Base-by-base conservation (phyloP, 1,139 yeast genomes). In the Pichia sp. region DNA sequence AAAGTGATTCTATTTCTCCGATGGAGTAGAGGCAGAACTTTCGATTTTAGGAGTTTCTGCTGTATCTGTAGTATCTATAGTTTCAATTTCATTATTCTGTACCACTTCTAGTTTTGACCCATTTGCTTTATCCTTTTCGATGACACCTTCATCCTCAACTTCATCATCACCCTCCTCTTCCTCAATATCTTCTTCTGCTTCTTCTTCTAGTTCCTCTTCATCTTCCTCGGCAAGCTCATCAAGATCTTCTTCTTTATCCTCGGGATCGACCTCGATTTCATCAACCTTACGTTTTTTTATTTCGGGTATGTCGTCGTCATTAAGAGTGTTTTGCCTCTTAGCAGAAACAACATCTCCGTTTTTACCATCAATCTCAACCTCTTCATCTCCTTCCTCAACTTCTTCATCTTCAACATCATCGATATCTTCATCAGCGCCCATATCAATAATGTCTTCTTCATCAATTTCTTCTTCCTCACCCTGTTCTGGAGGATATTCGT, bases 401-500 rank as follows among this genome's bases (percentile, higher is more conserved):
- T 51, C 66, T 5, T 58, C 69, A 21, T 54, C 67, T 2, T 55
- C 67, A 17, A 60, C 69, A 21, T 52, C 69, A 14, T 54, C 47
- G 7, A 61, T 68, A 53, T 64, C 43, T 48, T 58, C 48, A 7
- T 62, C 72, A 22, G 56, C 63, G 10, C 54, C 61, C 3, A 50
- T 55, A 18, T 47, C 51, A 11, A 48, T 52, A 4, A 51, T 52
- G n/a, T 52, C 56, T 17, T 53, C 59, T 11, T 49, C 55, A n/a
- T 53, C 41, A 5, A 30, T 11, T 4, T 41, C 49, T 14, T 37
- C 55, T 7, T 47, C 79, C 0, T 60, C 78, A 1, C 63, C 80
- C 8, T 74, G 83, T 53, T 76, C 83, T 66, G 93, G 65, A 6
- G 95, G 95, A 54, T 77, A 84, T 46, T 84, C 84, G 41, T 79